A percentile compares a stretch with the other conserved stretches of the same genome.
phyloP scores from a whole-genome alignment of 2,329 filamentous ascomycete genomes.

The Parastagonospora nodorum region DNA sequence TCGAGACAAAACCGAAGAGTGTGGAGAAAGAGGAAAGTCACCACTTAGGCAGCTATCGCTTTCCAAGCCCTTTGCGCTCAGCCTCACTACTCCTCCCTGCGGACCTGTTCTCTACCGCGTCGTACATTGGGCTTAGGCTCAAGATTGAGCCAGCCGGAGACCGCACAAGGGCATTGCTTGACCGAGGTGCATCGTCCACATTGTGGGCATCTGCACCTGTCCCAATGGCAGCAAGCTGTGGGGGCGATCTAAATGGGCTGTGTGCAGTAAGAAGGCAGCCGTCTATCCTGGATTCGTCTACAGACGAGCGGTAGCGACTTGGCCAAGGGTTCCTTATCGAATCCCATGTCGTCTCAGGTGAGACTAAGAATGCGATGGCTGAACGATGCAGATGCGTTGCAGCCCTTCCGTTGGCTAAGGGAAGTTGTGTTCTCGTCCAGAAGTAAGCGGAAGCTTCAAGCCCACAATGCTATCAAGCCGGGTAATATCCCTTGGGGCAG shows the following conservation, averaged over 20 bases:
- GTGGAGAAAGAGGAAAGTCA: slow-evolving; percentile 10
- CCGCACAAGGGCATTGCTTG: slow-evolving; percentile 19
- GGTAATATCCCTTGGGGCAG: not conserved
- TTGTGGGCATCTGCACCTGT: slow-evolving; percentile 4
- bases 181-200: slow-evolving; percentile 18
- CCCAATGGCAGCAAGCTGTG: slow-evolving; percentile 25
- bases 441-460: not conserved
- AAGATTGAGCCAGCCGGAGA: slow-evolving; percentile 7
- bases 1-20: slow-evolving; percentile 1
- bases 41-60: slow-evolving; percentile 3
- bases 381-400: slow-evolving; percentile 11
- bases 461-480: not conserved
- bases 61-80: slow-evolving; percentile 7
- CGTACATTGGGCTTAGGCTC: slow-evolving; percentile 16
- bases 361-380: slow-evolving; percentile 18
- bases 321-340: slow-evolving; percentile 15
- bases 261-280: slow-evolving; percentile 14
- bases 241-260: slow-evolving; percentile 25
- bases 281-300: slow-evolving; percentile 4
- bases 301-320: slow-evolving; percentile 13
- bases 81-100: slow-evolving; percentile 16
- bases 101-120: slow-evolving; percentile 7
- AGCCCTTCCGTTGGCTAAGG: slow-evolving; percentile 6
- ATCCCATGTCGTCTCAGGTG: slow-evolving; percentile 12
- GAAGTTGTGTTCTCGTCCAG: not conserved